These are phyloP conservation scores for Camellia oleifera DNA, from an alignment of 179 eudicot species.

Conservation along the genomic window DNA sequence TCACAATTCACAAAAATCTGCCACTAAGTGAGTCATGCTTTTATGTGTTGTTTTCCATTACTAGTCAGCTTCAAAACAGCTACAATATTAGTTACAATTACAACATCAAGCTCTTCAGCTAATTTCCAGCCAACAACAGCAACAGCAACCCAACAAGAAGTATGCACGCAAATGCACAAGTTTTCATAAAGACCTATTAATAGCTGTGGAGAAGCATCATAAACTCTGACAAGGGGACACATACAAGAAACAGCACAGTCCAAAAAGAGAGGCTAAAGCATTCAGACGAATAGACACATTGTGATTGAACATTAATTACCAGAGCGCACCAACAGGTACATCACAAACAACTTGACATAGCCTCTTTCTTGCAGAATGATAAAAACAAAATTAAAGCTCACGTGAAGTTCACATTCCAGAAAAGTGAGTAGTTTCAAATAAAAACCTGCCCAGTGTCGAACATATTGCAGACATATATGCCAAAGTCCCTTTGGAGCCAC, in stretches of 20 bases:
- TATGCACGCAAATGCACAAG: neutral
- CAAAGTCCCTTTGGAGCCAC: conserved; percentile 95
- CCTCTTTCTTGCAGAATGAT: neutral
- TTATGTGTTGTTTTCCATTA: conserved; percentile 9
- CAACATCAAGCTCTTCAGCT: neutral
- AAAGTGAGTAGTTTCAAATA: neutral
- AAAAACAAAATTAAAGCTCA: neutral
- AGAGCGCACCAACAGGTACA: neutral
- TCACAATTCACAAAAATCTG: neutral
- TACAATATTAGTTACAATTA: neutral
- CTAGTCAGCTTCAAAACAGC: neutral
- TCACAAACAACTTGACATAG: neutral
- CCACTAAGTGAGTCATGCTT: neutral
- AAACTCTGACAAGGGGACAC: neutral
- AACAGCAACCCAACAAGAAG: neutral
- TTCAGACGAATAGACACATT: too few species aligned
- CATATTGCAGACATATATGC: conserved; percentile 85
- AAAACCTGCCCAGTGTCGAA: conserved; percentile 94
- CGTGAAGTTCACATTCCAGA: neutral
- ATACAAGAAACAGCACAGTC: neutral
- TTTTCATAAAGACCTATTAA: neutral
- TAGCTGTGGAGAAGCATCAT: neutral
- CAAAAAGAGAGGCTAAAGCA: neutral
- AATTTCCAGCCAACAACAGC: neutral
- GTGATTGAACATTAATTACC: neutral